Evolutionary conservation across 768 basidiomycete genomes (phyloP).

Genomic region (Suillus subaureus): DNA sequence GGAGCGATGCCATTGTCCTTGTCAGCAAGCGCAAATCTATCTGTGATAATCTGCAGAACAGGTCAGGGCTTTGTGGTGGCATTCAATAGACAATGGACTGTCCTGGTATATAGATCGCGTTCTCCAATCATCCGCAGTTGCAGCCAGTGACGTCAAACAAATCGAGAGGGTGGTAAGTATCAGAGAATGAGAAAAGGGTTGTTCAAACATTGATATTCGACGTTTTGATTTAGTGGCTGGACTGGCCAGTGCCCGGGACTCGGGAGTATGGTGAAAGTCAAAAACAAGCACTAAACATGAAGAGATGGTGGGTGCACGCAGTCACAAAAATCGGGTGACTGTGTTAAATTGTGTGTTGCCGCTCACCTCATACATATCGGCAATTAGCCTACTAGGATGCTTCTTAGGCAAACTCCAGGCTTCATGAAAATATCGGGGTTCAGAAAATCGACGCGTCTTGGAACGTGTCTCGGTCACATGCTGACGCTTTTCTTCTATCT

Average conservation of each 20-base stretch:
- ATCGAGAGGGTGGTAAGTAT: conserved; percentile 9
- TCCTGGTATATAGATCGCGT: conserved; percentile 59
- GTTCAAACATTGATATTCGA: not conserved
- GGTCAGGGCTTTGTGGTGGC: not conserved
- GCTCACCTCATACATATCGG: conserved; percentile 21
- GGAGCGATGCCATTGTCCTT: conserved; percentile 29
- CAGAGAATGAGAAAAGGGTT: not conserved
- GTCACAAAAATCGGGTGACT: conserved; percentile 6
- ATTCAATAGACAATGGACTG: conserved; percentile 5
- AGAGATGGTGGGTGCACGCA: conserved; percentile 3
- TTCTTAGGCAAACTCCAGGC: not conserved
- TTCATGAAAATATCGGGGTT: not conserved
- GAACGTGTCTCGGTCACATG: conserved; percentile 30
- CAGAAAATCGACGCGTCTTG: not conserved
- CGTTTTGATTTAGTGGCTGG: not conserved
- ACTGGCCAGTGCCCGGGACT: not conserved
- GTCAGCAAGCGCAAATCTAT: conserved; percentile 58
- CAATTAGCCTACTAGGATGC: conserved; percentile 16
- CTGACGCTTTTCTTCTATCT: not conserved
- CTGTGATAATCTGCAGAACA: conserved; percentile 47
- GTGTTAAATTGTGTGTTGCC: conserved; percentile 19
- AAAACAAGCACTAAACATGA: conserved; percentile 3
- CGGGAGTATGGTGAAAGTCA: not conserved
- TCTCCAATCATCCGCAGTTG: conserved; percentile 51
- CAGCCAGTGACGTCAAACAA: conserved; percentile 27